phyloP scores from a whole-genome alignment of 441 rosid species.

The Bruguiera hainesii region DNA sequence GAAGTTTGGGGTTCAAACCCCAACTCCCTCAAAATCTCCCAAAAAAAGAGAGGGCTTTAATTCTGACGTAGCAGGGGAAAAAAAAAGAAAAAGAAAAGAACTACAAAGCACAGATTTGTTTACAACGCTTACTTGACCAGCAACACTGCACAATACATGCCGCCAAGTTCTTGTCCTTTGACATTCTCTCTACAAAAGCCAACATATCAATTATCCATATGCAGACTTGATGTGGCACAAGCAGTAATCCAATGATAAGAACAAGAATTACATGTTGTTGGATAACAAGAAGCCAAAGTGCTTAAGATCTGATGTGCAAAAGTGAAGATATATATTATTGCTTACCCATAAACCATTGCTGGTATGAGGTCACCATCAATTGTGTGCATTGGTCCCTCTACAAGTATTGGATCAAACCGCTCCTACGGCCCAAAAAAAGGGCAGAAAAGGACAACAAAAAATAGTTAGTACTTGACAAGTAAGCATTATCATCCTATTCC shows the following conservation, averaged over 20 bases:
- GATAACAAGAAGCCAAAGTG: background rate
- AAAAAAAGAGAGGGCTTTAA: background rate
- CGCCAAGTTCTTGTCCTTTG: slow-evolving; percentile 68
- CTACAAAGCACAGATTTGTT: background rate
- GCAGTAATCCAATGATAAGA: background rate
- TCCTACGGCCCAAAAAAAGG: slow-evolving; percentile 39
- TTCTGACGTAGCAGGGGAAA: background rate
- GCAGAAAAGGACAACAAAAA: background rate
- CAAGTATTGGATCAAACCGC: slow-evolving; percentile 78
- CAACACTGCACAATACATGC: slow-evolving; percentile 82
- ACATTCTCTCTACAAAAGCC: slow-evolving; percentile 43
- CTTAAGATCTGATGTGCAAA: background rate
- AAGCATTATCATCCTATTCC: background rate
- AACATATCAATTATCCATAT: slow-evolving; percentile 1
- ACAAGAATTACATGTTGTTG: background rate
- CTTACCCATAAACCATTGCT: slow-evolving; percentile 83
- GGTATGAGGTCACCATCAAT: slow-evolving; percentile 68
- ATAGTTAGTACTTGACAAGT: background rate
- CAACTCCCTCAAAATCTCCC: background rate
- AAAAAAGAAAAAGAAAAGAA: too few species aligned
- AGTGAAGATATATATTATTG: slow-evolving; percentile 1
- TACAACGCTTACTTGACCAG: slow-evolving; percentile 63
- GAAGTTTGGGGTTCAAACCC: too few species aligned
- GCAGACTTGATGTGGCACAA: background rate
- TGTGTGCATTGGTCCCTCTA: slow-evolving; percentile 35